Conservation (phyloP, 78 protist genomes). For the Chrysochromulina tobinii region DNA sequence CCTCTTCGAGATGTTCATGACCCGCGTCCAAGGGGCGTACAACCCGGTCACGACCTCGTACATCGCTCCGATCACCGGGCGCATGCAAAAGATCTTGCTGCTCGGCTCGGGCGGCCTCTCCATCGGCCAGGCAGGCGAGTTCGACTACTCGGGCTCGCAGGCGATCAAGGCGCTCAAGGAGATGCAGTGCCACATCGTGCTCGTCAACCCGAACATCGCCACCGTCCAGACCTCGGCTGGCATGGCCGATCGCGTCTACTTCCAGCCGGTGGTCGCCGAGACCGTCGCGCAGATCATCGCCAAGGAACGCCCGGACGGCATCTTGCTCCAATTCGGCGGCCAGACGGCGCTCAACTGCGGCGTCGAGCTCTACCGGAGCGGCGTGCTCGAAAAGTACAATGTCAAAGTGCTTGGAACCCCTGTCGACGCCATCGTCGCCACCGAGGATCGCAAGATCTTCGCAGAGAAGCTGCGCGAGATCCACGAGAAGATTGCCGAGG, state of each 20-base stretch:
- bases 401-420: slow-evolving; percentile 88
- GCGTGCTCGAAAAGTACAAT: slow-evolving; percentile 56
- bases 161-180: slow-evolving; percentile 92
- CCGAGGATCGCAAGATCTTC: slow-evolving; percentile 96
- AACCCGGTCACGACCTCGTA: background rate
- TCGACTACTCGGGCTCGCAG: slow-evolving; percentile 96
- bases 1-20: slow-evolving; percentile 87
- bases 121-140: slow-evolving; percentile 99
- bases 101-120: slow-evolving; percentile 96
- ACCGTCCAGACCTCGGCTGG: slow-evolving; percentile 90
- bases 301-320: slow-evolving; percentile 91
- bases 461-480: slow-evolving; percentile 72
- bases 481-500: slow-evolving; percentile 80
- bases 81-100: slow-evolving; percentile 74
- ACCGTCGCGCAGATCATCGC: slow-evolving; percentile 51
- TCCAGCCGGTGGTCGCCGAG: slow-evolving; percentile 88
- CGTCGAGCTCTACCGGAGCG: slow-evolving; percentile 55
- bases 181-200: slow-evolving; percentile 84
- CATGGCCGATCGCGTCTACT: slow-evolving; percentile 92
- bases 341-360: slow-evolving; percentile 98
- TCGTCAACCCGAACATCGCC: slow-evolving; percentile 96
- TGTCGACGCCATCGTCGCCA: slow-evolving; percentile 75
- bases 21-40: background rate
- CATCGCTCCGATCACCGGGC: background rate
- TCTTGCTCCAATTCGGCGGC: slow-evolving; percentile 93